Evolutionary conservation across 202 grass and related monocot species (phyloP).

Genomic region (Digitaria exilis): DNA sequence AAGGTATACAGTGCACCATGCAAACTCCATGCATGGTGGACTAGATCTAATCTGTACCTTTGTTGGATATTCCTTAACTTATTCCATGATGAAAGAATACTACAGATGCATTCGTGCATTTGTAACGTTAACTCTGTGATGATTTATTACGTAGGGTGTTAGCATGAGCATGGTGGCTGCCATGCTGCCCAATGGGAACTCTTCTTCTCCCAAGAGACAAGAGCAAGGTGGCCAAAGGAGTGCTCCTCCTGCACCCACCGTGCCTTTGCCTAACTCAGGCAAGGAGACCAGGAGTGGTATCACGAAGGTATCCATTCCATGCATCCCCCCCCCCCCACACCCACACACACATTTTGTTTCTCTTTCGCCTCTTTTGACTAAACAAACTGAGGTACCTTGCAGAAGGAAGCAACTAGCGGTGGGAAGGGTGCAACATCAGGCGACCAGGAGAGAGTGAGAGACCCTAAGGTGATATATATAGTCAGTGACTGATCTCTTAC

Average conservation of each 20-base stretch:
- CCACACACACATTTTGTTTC: not conserved
- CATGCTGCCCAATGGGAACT: slow-evolving; percentile 54
- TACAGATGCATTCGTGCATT: not conserved
- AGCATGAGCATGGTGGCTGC: slow-evolving; percentile 25
- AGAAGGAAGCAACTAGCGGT: slow-evolving; percentile 65
- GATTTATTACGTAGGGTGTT: slow-evolving; percentile 12
- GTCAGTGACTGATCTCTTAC: not conserved
- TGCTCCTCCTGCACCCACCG: not conserved
- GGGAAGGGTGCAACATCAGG: slow-evolving; percentile 64
- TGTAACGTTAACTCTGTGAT: not conserved
- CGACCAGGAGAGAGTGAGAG: slow-evolving; percentile 60
- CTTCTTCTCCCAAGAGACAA: slow-evolving; percentile 48
- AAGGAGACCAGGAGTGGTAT: slow-evolving; percentile 45
- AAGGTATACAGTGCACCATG: slow-evolving; percentile 55
- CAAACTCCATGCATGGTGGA: not conserved
- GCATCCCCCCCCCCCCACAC: not conserved
- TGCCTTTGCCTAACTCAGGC: slow-evolving; percentile 8
- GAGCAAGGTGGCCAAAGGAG: slow-evolving; percentile 44
- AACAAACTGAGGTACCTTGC: slow-evolving; percentile 25
- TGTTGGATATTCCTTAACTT: not conserved
- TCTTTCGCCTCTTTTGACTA: not conserved
- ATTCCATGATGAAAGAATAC: not conserved
- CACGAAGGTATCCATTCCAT: slow-evolving; percentile 46
- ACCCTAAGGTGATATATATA: slow-evolving; percentile 83
- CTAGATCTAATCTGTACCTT: not conserved